Evolutionary conservation across 345 rosid species (phyloP).

Genomic region (Gossypium arboreum): DNA sequence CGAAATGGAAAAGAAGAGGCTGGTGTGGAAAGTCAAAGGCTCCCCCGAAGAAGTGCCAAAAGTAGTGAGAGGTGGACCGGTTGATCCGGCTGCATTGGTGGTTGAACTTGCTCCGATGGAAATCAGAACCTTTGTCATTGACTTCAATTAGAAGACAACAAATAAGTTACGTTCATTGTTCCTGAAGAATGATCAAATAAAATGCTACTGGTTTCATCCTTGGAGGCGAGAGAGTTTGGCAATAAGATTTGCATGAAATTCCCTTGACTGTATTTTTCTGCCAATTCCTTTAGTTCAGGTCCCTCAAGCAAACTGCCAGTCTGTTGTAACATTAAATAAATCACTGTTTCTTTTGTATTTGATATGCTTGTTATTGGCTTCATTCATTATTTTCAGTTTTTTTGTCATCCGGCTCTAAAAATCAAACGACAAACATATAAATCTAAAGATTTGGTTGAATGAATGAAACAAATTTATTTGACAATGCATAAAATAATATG

Average conservation of each 20-base stretch:
- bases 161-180: conserved; percentile 4
- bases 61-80: conserved; percentile 42
- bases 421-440: too few relatives aligned
- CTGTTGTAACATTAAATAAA: conserved; percentile 6
- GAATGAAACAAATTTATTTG: too few relatives aligned
- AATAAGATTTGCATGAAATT: not conserved
- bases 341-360: not conserved
- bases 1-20: conserved; percentile 58
- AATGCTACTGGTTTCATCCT: not conserved
- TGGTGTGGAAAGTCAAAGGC: conserved; percentile 49
- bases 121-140: conserved; percentile 51
- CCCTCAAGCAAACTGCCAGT: not conserved
- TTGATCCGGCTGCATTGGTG: conserved; percentile 40
- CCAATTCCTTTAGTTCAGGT: not conserved
- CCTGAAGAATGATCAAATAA: not conserved
- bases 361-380: not conserved
- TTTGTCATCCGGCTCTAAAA: too few relatives aligned
- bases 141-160: conserved; percentile 14
- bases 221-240: not conserved
- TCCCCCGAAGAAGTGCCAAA: conserved; percentile 12
- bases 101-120: conserved; percentile 70
- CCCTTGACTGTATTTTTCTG: not conserved
- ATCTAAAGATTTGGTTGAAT: too few relatives aligned
- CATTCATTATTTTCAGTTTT: too few relatives aligned
- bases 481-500: too few relatives aligned